These are phyloP conservation scores for Davidsoniella virescens DNA, from an alignment of 2,329 filamentous ascomycete species.

Conservation along the genomic window DNA sequence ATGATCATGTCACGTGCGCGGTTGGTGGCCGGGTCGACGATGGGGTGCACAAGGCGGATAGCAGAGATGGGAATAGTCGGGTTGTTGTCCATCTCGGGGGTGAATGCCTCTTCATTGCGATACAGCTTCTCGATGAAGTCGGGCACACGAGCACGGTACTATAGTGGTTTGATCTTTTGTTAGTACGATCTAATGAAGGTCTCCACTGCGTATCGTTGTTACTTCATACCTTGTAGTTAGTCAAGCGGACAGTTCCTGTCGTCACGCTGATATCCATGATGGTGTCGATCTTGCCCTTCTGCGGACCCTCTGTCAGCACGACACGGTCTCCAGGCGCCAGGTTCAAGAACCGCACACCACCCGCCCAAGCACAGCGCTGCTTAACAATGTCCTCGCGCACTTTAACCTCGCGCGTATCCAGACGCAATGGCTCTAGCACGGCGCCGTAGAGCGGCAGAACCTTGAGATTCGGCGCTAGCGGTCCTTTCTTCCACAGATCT, in stretches of 20 bases:
- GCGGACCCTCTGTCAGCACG: constrained; percentile 59
- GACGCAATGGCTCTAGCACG: constrained; percentile 12
- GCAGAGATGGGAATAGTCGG: constrained; percentile 49
- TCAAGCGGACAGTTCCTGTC: constrained; percentile 42
- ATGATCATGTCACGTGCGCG: constrained; percentile 58
- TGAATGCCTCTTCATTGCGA: constrained; percentile 25
- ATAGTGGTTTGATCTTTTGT: background rate
- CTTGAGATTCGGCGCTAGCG: constrained; percentile 62
- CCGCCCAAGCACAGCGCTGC: constrained; percentile 37
- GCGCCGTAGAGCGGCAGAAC: constrained; percentile 48
- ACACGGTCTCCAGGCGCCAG: constrained; percentile 61
- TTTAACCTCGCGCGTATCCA: constrained; percentile 17
- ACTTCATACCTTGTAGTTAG: constrained; percentile 42
- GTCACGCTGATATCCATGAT: constrained; percentile 40
- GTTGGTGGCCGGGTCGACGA: constrained; percentile 50
- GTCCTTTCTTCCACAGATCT: constrained; percentile 66
- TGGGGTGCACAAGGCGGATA: constrained; percentile 66
- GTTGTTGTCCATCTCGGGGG: constrained; percentile 25
- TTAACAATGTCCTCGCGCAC: constrained; percentile 22
- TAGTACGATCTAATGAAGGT: too few relatives aligned
- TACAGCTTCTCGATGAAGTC: constrained; percentile 11
- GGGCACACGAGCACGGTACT: constrained; percentile 10
- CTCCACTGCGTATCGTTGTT: too few relatives aligned
- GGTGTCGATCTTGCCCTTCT: constrained; percentile 71
- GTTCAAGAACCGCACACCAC: constrained; percentile 39